A percentile compares a stretch with the other conserved stretches of the same genome.
These are phyloP conservation scores for Alternaria panax DNA, from an alignment of 2,329 filamentous ascomycete genomes.

Conservation along the genomic window DNA sequence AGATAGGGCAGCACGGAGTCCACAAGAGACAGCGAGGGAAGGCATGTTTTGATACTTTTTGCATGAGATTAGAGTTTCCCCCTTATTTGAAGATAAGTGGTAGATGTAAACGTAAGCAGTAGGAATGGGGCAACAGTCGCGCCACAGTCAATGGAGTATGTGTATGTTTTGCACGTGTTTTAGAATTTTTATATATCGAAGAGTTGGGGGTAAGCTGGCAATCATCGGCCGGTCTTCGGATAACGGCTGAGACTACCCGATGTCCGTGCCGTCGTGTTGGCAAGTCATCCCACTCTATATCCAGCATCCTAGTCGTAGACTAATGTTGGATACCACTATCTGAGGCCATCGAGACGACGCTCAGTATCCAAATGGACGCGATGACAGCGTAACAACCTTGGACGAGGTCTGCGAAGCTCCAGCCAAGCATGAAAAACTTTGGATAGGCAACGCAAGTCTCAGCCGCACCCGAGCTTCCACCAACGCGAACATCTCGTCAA, in stretches of 20 bases:
- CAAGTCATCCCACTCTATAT: background rate
- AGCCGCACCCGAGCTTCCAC: background rate
- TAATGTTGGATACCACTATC: background rate
- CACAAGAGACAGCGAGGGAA: background rate
- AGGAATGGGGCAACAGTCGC: background rate
- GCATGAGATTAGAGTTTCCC: conserved; percentile 4
- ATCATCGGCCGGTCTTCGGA: background rate
- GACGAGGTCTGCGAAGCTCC: background rate
- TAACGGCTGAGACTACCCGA: background rate
- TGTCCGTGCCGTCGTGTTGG: background rate
- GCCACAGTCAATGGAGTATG: background rate
- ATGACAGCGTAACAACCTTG: background rate
- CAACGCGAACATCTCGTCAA: background rate
- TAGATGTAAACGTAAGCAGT: conserved; percentile 1
- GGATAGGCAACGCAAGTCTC: background rate
- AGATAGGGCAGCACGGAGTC: background rate
- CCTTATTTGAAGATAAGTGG: background rate
- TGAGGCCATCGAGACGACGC: background rate
- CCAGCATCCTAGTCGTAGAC: background rate
- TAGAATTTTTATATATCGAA: background rate
- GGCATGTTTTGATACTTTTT: background rate
- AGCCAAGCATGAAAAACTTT: background rate
- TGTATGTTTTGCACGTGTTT: background rate
- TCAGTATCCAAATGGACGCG: background rate
- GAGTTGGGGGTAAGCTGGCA: background rate